Conservation (phyloP, 805 yeast genomes). For the Torulaspora gathmanii region DNA sequence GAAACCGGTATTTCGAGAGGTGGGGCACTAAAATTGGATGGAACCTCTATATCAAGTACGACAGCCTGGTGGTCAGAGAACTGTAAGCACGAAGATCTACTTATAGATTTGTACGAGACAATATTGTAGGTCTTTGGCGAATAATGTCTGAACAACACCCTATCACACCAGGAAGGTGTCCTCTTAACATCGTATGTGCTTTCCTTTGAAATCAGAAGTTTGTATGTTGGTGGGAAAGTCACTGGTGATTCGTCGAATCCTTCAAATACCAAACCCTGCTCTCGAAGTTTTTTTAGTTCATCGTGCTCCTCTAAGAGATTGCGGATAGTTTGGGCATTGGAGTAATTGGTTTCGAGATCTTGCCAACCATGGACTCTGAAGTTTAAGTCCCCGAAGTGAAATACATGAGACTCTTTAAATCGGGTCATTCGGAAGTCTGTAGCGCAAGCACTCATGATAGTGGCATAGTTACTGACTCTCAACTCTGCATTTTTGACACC, state of each 20-base stretch:
- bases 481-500: slow-evolving; percentile 45
- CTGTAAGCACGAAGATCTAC: slow-evolving; percentile 35
- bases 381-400: slow-evolving; percentile 82
- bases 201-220: slow-evolving; percentile 43
- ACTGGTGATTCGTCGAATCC: slow-evolving; percentile 68
- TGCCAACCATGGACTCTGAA: slow-evolving; percentile 49
- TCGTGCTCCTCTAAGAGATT: slow-evolving; percentile 33
- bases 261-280: slow-evolving; percentile 44
- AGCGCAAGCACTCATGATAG: slow-evolving; percentile 49
- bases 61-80: slow-evolving; percentile 85
- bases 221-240: slow-evolving; percentile 74
- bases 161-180: slow-evolving; percentile 86
- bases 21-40: slow-evolving; percentile 24
- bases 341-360: slow-evolving; percentile 15
- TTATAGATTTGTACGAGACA: slow-evolving; percentile 46
- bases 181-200: slow-evolving; percentile 55
- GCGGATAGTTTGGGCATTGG: slow-evolving; percentile 12
- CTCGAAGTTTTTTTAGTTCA: slow-evolving; percentile 33
- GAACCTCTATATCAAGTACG: slow-evolving; percentile 45
- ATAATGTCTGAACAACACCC: slow-evolving; percentile 59
- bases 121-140: slow-evolving; percentile 23
- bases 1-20: slow-evolving; percentile 1
- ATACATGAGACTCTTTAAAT: slow-evolving; percentile 62
- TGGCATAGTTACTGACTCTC: slow-evolving; percentile 51
- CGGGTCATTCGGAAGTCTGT: slow-evolving; percentile 15